These are phyloP conservation scores for Globisporangium spiculum DNA, from an alignment of 352 stramenopile species.

Conservation along the genomic window DNA sequence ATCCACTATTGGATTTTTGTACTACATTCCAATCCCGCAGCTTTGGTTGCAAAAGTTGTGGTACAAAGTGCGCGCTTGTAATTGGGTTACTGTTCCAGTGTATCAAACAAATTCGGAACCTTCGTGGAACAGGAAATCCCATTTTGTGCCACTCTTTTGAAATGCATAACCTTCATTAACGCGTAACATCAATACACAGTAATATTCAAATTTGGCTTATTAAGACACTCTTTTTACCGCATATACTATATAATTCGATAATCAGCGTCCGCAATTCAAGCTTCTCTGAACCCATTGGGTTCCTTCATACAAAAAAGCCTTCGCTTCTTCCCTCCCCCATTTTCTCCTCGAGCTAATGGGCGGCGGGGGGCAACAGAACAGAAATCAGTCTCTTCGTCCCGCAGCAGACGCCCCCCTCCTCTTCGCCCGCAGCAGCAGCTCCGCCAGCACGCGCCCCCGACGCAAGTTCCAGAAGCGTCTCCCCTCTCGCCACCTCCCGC, in stretches of 20 bases:
- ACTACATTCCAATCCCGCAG: too few species aligned
- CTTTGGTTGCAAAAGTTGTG: too few species aligned
- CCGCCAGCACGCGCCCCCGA: neutral
- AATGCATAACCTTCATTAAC: too few species aligned
- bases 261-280: neutral
- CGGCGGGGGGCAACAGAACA: constrained; percentile 30
- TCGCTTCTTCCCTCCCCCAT: neutral
- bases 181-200: too few species aligned
- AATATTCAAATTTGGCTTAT: neutral
- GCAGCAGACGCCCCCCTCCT: neutral
- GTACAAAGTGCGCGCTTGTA: too few species aligned
- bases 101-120: too few species aligned
- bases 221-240: neutral
- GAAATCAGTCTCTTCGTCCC: constrained; percentile 1
- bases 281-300: neutral
- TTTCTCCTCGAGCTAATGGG: neutral
- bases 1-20: too few species aligned
- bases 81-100: too few species aligned
- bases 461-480: constrained; percentile 15
- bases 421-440: neutral
- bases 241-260: neutral
- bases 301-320: neutral
- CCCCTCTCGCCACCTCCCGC: neutral
- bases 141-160: too few species aligned
- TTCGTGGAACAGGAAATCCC: too few species aligned